Percentiles rank a stretch among this genome's conserved stretches.
These are phyloP conservation scores for Mortierella sp. DNA, from an alignment of 371 early-diverging fungal species.

Conservation along the genomic window DNA sequence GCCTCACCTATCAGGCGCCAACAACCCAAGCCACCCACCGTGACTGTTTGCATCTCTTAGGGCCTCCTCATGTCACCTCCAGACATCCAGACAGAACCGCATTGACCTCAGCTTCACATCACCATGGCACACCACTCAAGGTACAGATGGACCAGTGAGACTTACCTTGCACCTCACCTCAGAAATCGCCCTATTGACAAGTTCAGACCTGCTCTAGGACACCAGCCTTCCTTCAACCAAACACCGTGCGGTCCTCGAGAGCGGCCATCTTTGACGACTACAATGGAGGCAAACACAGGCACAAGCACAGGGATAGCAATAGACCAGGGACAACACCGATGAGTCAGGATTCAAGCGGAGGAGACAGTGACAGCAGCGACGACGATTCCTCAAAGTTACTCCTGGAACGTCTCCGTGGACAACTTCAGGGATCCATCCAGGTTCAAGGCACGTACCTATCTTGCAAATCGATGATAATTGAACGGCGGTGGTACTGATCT, in stretches of 20 bases:
- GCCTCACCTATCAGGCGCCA: no score
- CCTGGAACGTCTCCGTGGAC: constrained; percentile 31
- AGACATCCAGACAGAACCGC: no score
- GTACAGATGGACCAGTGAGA: no score
- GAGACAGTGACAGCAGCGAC: constrained; percentile 15
- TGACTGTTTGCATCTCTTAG: no score
- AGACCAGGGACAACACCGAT: neutral
- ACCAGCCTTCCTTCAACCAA: constrained; percentile 34
- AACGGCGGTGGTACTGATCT: no score
- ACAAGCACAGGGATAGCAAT: neutral
- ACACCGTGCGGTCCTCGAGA: constrained; percentile 33
- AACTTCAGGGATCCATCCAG: constrained; percentile 32
- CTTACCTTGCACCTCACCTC: no score
- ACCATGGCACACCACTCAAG: no score
- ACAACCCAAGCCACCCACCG: no score
- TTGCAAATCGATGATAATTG: neutral
- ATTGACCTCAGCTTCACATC: no score
- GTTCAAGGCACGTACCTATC: constrained; percentile 16
- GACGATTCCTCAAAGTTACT: constrained; percentile 20
- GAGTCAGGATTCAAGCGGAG: neutral
- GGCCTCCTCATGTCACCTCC: no score
- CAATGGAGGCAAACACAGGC: neutral
- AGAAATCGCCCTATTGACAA: no score
- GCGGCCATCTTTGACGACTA: constrained; percentile 42
- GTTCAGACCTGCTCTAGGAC: no score